Conservation (phyloP, 768 basidiomycete species). For the Trametes coccinea region DNA sequence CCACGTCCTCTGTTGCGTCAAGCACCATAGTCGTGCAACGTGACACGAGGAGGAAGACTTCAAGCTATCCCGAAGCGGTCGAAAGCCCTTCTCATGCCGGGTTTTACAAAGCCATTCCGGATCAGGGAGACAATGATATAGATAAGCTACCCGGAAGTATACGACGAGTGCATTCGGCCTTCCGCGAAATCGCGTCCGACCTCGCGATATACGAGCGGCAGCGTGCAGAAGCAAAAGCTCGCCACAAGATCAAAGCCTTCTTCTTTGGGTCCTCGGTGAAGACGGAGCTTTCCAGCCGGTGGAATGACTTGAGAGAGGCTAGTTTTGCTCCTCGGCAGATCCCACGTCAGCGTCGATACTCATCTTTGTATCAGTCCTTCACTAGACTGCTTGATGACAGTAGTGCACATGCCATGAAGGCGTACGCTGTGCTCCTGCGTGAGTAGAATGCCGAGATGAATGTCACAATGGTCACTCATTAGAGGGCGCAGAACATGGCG, state of each 20-base stretch:
- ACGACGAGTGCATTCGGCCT: background rate
- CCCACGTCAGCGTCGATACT: background rate
- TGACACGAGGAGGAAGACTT: too few relatives aligned
- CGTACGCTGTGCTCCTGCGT: background rate
- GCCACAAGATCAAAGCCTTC: too few relatives aligned
- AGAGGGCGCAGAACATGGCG: too few relatives aligned
- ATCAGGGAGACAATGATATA: too few relatives aligned
- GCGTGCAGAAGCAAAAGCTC: background rate
- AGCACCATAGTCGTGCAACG: too few relatives aligned
- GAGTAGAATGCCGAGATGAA: too few relatives aligned
- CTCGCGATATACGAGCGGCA: background rate
- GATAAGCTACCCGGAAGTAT: background rate
- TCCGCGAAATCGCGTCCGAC: background rate
- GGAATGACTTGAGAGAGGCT: background rate
- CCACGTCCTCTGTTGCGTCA: too few relatives aligned
- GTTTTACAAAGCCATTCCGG: too few relatives aligned
- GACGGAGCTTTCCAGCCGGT: background rate
- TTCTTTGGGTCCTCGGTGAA: too few relatives aligned
- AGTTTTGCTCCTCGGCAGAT: background rate
- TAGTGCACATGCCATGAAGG: background rate
- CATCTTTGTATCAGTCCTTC: background rate
- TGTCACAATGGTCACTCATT: too few relatives aligned
- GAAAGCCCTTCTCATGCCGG: too few relatives aligned
- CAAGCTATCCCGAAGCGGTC: too few relatives aligned
- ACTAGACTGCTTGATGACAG: background rate